Percentiles rank a stretch among this genome's conserved stretches.
phyloP scores from a whole-genome alignment of 768 basidiomycete species.

The Lactarius evosmus region DNA sequence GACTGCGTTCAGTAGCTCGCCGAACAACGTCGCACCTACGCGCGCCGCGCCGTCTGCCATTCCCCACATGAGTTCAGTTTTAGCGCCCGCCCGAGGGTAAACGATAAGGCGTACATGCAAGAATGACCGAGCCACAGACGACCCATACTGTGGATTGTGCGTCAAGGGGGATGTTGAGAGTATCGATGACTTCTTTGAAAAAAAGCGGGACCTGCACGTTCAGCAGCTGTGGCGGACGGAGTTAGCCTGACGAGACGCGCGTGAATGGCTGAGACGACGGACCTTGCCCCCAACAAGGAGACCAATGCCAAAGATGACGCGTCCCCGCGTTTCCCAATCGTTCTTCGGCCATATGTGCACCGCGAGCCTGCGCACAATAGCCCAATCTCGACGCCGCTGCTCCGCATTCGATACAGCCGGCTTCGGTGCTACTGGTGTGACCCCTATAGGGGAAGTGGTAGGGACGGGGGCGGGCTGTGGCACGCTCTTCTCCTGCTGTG shows the following conservation, averaged over 20 bases:
- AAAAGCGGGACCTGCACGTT: conserved; percentile 98
- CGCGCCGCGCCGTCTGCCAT: conserved; percentile 82
- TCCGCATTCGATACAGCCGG: conserved; percentile 32
- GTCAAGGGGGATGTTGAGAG: conserved; percentile 80
- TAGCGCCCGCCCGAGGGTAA: background rate
- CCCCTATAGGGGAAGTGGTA: background rate
- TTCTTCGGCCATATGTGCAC: conserved; percentile 90
- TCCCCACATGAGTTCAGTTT: background rate
- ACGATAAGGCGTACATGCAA: conserved; percentile 70
- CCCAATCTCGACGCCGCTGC: conserved; percentile 81
- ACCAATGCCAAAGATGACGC: conserved; percentile 79
- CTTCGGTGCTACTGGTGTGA: background rate
- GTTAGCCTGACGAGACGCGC: background rate
- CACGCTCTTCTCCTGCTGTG: conserved; percentile 11
- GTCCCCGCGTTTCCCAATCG: conserved; percentile 76
- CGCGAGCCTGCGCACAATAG: conserved; percentile 76
- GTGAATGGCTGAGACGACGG: conserved; percentile 25
- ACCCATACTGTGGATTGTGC: conserved; percentile 81
- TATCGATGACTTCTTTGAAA: conserved; percentile 90
- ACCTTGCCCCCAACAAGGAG: conserved; percentile 87
- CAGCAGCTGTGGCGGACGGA: conserved; percentile 52
- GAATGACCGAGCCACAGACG: conserved; percentile 81
- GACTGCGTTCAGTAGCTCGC: conserved; percentile 90
- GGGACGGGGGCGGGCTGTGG: background rate
- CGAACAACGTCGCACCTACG: conserved; percentile 84